A percentile compares a stretch with the other conserved stretches of the same genome.
These are phyloP conservation scores for Ottelia alismoides DNA, from an alignment of 106 monocot genomes.

Conservation along the genomic window DNA sequence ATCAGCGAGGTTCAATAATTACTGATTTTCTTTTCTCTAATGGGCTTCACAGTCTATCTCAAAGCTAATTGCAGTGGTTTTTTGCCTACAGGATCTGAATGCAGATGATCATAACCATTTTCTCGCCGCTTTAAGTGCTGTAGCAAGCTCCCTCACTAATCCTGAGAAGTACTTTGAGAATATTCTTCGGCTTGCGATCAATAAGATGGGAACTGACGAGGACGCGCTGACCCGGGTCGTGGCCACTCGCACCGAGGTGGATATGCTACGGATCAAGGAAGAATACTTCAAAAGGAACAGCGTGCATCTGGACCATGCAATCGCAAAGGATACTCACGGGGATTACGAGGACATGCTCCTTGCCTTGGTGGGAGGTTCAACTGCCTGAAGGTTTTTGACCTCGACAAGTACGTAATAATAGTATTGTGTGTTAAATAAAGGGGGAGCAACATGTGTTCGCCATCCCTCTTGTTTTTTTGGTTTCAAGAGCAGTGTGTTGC, in stretches of 20 bases:
- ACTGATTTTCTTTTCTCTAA: neutral
- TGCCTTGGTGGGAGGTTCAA: conserved; percentile 34
- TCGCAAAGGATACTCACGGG: conserved; percentile 45
- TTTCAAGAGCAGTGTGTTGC: too few species aligned
- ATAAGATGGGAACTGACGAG: conserved; percentile 62
- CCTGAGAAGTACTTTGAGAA: conserved; percentile 66
- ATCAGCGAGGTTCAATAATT: neutral
- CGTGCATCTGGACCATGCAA: conserved; percentile 35
- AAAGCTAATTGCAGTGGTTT: neutral
- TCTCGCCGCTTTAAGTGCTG: conserved; percentile 39
- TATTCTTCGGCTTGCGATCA: conserved; percentile 39
- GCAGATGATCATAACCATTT: conserved; percentile 57
- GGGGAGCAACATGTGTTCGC: too few species aligned
- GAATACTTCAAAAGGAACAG: conserved; percentile 56
- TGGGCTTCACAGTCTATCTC: neutral
- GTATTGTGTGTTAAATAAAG: too few species aligned
- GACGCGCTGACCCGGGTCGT: conserved; percentile 47
- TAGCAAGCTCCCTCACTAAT: conserved; percentile 22
- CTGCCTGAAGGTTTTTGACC: too few species aligned
- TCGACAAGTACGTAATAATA: too few species aligned
- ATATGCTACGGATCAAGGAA: conserved; percentile 47
- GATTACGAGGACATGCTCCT: conserved; percentile 62
- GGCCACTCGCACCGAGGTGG: conserved; percentile 61
- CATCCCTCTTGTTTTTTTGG: too few species aligned
- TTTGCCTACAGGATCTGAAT: conserved; percentile 44